Percentiles rank a stretch among this genome's conserved stretches.
phyloP scores from a whole-genome alignment of 768 basidiomycete species.

The Rhodosporidiobolus odoratus region DNA sequence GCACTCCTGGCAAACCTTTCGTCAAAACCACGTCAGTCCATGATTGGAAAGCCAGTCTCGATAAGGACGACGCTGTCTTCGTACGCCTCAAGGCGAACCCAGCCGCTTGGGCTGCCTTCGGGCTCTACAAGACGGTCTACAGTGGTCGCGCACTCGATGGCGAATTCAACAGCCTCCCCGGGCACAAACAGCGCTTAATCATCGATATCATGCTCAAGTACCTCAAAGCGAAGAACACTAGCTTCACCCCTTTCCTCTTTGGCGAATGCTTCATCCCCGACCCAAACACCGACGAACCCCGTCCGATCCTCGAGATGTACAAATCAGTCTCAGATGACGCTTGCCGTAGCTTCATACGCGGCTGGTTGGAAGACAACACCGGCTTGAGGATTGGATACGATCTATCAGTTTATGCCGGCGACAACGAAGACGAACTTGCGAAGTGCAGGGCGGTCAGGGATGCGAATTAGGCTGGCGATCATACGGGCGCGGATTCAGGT shows the following conservation, averaged over 20 bases:
- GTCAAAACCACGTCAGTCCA: background rate
- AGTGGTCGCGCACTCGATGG: background rate
- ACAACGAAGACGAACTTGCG: background rate
- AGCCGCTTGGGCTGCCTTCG: background rate
- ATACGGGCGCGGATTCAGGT: too few relatives aligned
- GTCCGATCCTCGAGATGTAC: background rate
- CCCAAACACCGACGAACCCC: background rate
- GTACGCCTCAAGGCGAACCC: background rate
- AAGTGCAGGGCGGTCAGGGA: background rate
- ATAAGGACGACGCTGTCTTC: background rate
- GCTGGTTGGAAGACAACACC: background rate
- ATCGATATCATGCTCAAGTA: background rate
- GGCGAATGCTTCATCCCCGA: background rate
- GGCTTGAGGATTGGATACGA: background rate
- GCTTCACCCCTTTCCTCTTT: background rate
- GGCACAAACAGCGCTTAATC: background rate
- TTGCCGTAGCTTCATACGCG: background rate
- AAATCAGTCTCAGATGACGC: background rate
- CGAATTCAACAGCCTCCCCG: background rate
- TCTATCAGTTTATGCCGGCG: background rate
- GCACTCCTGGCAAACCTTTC: background rate
- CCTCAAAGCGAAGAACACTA: background rate
- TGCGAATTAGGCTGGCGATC: background rate
- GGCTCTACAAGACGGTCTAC: background rate
- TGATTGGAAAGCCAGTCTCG: background rate